A percentile compares a stretch with the other conserved stretches of the same genome.
phyloP scores from a whole-genome alignment of 1,139 yeast genomes.

The Yamadazyma diospyri region DNA sequence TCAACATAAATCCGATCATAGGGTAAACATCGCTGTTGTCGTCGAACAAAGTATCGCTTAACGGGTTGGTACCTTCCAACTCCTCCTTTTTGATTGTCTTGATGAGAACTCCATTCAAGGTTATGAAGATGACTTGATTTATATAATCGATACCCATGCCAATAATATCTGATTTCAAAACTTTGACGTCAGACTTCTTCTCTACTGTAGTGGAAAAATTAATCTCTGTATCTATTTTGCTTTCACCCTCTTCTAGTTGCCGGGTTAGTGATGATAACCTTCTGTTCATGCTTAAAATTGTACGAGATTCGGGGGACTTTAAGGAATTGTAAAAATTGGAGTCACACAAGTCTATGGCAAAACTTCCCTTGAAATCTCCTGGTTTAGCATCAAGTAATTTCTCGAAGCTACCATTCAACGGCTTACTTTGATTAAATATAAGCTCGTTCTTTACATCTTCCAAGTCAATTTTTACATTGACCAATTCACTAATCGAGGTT shows the following conservation, averaged over 20 bases:
- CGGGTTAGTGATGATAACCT: conserved; percentile 35
- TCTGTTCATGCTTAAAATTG: conserved; percentile 35
- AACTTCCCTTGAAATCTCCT: conserved; percentile 41
- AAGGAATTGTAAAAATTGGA: conserved; percentile 39
- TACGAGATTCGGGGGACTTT: conserved; percentile 31
- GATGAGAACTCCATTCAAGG: conserved; percentile 72
- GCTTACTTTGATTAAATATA: conserved; percentile 17
- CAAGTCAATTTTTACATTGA: conserved; percentile 21
- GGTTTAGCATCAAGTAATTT: conserved; percentile 27
- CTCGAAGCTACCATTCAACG: conserved; percentile 18
- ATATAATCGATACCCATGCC: conserved; percentile 84
- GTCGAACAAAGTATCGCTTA: conserved; percentile 27
- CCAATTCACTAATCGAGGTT: neutral
- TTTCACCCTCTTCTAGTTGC: conserved; percentile 22
- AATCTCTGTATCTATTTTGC: conserved; percentile 34
- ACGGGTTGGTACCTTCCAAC: conserved; percentile 22
- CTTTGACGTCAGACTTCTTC: conserved; percentile 10
- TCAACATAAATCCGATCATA: conserved; percentile 39
- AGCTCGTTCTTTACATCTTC: conserved; percentile 29
- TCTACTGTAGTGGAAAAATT: conserved; percentile 26
- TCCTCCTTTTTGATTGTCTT: conserved; percentile 31
- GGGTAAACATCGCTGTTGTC: conserved; percentile 33
- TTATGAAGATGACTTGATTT: conserved; percentile 63
- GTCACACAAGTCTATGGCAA: conserved; percentile 42
- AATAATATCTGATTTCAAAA: conserved; percentile 51